phyloP scores from a whole-genome alignment of 2,329 filamentous ascomycete genomes.

The Escovopsis sp. region DNA sequence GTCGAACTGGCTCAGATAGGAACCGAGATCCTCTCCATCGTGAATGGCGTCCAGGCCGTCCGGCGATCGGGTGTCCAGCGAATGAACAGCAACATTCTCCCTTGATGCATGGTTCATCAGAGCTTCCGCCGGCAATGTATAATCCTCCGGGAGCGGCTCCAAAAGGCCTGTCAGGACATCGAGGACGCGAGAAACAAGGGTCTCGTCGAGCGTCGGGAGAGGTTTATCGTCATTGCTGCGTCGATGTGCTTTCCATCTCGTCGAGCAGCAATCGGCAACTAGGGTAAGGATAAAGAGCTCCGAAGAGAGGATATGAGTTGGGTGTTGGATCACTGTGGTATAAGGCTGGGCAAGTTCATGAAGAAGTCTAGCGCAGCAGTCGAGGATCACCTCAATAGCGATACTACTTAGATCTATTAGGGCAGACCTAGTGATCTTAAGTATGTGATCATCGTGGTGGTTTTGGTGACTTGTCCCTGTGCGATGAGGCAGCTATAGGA shows the following conservation, averaged over 20 bases:
- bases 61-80: conserved; percentile 8
- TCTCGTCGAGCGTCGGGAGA: conserved; percentile 30
- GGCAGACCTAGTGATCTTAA: conserved; percentile 43
- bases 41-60: conserved; percentile 7
- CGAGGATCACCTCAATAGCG: conserved; percentile 37
- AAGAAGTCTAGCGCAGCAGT: conserved; percentile 39
- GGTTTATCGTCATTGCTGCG: conserved; percentile 9
- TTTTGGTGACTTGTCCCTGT: conserved; percentile 42
- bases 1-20: conserved; percentile 33
- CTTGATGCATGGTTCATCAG: conserved; percentile 37
- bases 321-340: conserved; percentile 34
- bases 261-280: conserved; percentile 48
- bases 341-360: conserved; percentile 43
- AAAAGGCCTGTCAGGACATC: conserved; percentile 41
- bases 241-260: conserved; percentile 38
- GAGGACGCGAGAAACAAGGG: conserved; percentile 38
- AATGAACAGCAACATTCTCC: conserved; percentile 21
- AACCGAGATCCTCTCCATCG: conserved; percentile 14
- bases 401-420: conserved; percentile 43
- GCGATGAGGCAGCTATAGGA: conserved; percentile 44
- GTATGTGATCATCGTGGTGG: conserved; percentile 44
- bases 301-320: conserved; percentile 44
- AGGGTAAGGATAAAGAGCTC: conserved; percentile 50
- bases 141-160: conserved; percentile 42
- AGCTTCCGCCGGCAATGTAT: conserved; percentile 37